Conservation (phyloP, 805 yeast genomes). For the Metschnikowia gelsemii region DNA sequence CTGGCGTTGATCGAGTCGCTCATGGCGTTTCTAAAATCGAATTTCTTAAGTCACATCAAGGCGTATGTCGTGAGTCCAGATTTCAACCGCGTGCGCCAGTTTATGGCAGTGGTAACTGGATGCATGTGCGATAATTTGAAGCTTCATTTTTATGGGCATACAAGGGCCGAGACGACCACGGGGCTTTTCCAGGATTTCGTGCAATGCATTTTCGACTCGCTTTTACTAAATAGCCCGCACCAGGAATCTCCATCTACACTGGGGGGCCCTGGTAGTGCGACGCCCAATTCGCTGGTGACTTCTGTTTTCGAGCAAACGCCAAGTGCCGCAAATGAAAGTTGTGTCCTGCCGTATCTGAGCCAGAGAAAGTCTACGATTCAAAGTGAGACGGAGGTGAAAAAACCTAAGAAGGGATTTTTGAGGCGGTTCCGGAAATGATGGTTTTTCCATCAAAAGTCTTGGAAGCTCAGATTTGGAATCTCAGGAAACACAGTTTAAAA, state of each 20-base stretch:
- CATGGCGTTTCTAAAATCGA: constrained; percentile 3
- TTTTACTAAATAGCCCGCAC: constrained; percentile 2
- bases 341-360: background rate
- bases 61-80: constrained; percentile 4
- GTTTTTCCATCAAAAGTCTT: no score
- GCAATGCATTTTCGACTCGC: background rate
- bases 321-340: background rate
- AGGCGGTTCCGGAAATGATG: constrained; percentile 1
- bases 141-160: constrained; percentile 15
- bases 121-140: constrained; percentile 15
- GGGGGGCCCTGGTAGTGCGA: background rate
- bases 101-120: constrained; percentile 8
- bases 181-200: constrained; percentile 7
- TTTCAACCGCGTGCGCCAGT: constrained; percentile 8
- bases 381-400: background rate
- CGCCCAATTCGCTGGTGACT: background rate
- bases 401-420: constrained; percentile 1
- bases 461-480: no score
- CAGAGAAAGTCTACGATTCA: background rate
- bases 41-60: constrained; percentile 5
- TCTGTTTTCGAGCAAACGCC: background rate
- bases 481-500: no score
- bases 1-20: constrained; percentile 9
- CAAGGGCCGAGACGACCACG: constrained; percentile 7
- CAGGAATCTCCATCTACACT: background rate